Evolutionary conservation across 345 rosid genomes (phyloP).

Genomic region (Boechera divaricarpa): DNA sequence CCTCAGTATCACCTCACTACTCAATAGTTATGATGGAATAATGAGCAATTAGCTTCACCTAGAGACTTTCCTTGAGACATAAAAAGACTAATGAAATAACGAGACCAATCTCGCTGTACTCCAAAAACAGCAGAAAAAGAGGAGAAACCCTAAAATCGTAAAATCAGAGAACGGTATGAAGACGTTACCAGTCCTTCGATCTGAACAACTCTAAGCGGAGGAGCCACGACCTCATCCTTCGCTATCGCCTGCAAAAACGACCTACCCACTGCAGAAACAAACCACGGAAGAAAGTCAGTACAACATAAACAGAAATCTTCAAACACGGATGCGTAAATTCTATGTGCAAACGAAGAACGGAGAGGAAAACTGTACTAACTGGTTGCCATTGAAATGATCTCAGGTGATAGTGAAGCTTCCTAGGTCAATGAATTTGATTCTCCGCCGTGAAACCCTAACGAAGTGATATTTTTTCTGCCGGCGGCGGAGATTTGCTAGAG

Average conservation of each 20-base stretch:
- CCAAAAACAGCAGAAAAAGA: not conserved
- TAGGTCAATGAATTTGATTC: not conserved
- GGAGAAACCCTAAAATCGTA: not conserved
- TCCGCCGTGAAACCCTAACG: slow-evolving; percentile 40
- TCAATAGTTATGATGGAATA: too few species aligned
- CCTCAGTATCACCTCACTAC: not conserved
- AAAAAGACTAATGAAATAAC: not conserved
- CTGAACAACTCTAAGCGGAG: slow-evolving; percentile 96
- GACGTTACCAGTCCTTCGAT: slow-evolving; percentile 87
- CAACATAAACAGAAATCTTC: not conserved
- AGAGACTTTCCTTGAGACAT: not conserved
- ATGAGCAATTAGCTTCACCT: not conserved
- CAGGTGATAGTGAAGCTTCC: slow-evolving; percentile 4
- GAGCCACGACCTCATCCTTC: slow-evolving; percentile 78
- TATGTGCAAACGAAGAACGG: slow-evolving; percentile 3
- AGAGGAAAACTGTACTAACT: slow-evolving; percentile 16
- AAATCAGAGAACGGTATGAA: not conserved
- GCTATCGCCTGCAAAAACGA: slow-evolving; percentile 88
- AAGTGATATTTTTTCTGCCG: slow-evolving; percentile 19
- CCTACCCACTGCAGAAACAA: slow-evolving; percentile 53
- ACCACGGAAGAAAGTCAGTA: not conserved
- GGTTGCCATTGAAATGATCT: slow-evolving; percentile 43
- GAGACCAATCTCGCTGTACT: not conserved
- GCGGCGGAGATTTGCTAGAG: slow-evolving; percentile 35
- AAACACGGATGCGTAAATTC: slow-evolving; percentile 1